Evolutionary conservation across 345 rosid species (phyloP), one percentile per base, ranked within the genome.

Genomic region (Rhodomyrtus tomentosa): DNA sequence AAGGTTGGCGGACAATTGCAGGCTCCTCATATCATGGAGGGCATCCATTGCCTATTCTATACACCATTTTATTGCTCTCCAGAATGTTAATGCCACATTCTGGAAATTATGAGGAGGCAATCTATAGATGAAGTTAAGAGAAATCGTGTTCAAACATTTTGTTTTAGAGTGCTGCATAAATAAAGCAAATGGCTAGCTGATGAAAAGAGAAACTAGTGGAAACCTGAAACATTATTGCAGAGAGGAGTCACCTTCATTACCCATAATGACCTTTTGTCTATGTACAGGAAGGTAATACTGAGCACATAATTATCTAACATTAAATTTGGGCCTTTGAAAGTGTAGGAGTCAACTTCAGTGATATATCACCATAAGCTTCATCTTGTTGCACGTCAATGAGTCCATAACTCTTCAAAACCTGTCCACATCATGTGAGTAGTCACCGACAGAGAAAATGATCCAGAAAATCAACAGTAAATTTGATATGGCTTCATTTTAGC

Each of bases 381-480:
- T 90, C 93, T 82, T 96, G 99, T 42, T 86, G 87, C 84, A 91
- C 94, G 87, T 95, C 98, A 50, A 95, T 50, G 49, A 93, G 92
- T 58, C 92, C 95, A 80, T 88, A 72, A 85, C 93, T 94, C 93
- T 95, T 96, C 94, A 95, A 86, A 73, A 94, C 98, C 99, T 95
- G 90, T 32, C 20, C 54, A 50, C 5, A 53, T 62, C 59, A 49
- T 8, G 56, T 40, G 54, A 49, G 20, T 11, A 16, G n/a, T 21
- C 36, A 50, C 6, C 42, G 32, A 38, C 55, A 12, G 7, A 56
- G 52, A n/a, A 32, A 40, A 45, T 5, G 10, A 15, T 16, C 36
- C 8, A 22, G 36, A 53, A 51, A 82, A 82, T 55, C 18, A 5
- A n/a, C 5, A 42, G 84, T 25, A 42, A 32, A 20, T 59, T 29